Percentiles rank a stretch among this genome's conserved stretches.
Evolutionary conservation across 768 basidiomycete species (phyloP).

Genomic region (Boletus coccyginus): DNA sequence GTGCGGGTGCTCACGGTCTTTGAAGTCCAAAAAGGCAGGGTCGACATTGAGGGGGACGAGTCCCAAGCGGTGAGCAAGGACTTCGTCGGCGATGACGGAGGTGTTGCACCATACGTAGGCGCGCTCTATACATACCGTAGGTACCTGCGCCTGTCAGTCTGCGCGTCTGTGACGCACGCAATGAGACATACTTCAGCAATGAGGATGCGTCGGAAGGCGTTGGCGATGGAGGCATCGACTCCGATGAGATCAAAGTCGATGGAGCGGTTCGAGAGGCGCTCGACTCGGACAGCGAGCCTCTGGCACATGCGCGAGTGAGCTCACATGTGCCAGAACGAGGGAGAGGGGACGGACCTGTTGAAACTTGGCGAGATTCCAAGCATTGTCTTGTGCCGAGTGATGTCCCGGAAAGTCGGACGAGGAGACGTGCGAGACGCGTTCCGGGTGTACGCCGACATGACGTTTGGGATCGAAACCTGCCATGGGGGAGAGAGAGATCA

Average conservation of each 20-base stretch:
- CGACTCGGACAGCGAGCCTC: conserved; percentile 72
- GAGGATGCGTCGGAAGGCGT: conserved; percentile 88
- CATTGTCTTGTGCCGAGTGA: conserved; percentile 78
- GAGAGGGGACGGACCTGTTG: conserved; percentile 54
- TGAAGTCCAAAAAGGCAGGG: conserved; percentile 67
- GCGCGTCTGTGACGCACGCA: not conserved
- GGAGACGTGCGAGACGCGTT: conserved; percentile 75
- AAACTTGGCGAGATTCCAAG: conserved; percentile 79
- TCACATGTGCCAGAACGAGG: not conserved
- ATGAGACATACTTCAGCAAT: conserved; percentile 77
- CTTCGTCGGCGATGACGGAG: conserved; percentile 89
- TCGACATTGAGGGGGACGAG: conserved; percentile 88
- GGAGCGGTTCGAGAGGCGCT: conserved; percentile 75
- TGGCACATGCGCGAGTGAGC: conserved; percentile 30
- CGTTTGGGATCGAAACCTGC: conserved; percentile 39
- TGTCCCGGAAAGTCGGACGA: conserved; percentile 92
- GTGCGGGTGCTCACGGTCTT: conserved; percentile 33
- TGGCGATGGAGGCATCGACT: conserved; percentile 94
- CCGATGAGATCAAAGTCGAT: conserved; percentile 96
- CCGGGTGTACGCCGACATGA: conserved; percentile 67
- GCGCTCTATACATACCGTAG: conserved; percentile 85
- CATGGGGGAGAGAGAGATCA: conserved; percentile 4
- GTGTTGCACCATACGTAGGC: conserved; percentile 96
- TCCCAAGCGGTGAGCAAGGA: conserved; percentile 89
- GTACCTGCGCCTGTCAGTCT: conserved; percentile 54